Percentiles rank a stretch among this genome's conserved stretches.
These are phyloP conservation scores for Colletotrichum zoysiae DNA, from an alignment of 2,329 filamentous ascomycete genomes.

Conservation along the genomic window DNA sequence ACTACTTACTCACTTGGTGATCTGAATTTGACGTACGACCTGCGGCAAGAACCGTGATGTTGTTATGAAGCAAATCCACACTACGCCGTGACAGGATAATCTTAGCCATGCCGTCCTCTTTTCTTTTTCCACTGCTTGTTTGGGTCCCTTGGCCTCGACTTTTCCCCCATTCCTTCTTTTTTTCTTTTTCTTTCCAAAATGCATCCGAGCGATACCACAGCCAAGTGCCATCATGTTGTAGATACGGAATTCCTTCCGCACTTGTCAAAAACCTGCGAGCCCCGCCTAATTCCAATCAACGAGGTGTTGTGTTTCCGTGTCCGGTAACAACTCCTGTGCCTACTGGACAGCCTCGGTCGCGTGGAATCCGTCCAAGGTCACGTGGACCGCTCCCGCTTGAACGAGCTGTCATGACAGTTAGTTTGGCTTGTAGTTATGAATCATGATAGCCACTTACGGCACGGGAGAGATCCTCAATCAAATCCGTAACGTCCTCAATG, in stretches of 20 bases:
- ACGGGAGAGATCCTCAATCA: conserved; percentile 91
- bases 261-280: not conserved
- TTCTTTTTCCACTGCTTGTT: not conserved
- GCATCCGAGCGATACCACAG: not conserved
- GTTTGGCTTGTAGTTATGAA: not conserved
- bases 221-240: not conserved
- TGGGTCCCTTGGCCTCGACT: not conserved
- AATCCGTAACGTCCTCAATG: conserved; percentile 91
- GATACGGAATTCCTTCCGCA: conserved; percentile 25
- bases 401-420: conserved; percentile 74
- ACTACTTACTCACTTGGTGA: not conserved
- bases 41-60: not conserved
- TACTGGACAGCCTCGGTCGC: conserved; percentile 57
- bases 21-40: not conserved
- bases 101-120: not conserved
- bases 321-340: not conserved
- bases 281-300: not conserved
- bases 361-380: conserved; percentile 85
- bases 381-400: conserved; percentile 91
- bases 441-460: conserved; percentile 76
- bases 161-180: not conserved
- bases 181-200: not conserved
- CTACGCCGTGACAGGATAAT: not conserved
- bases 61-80: not conserved
- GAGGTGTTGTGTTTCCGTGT: not conserved